Base-by-base conservation (phyloP, 225 moss, liverwort and hornwort species). In the Polytrichum commune region DNA sequence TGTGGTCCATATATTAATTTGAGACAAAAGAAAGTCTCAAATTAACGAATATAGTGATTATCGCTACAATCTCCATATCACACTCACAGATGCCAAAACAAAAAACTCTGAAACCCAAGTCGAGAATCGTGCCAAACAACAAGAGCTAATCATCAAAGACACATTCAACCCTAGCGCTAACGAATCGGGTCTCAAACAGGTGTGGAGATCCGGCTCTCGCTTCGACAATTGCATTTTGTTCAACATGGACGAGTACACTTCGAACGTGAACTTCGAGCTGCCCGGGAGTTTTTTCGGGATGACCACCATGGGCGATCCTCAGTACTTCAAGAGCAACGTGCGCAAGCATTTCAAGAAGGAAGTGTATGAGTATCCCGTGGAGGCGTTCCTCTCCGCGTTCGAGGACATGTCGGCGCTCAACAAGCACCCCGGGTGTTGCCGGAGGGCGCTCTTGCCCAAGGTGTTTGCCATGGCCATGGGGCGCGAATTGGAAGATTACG, bases 201-300 rank as follows among this genome's bases (percentile, higher is more conserved):
- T 38, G 2, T 13, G 3, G 13, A 38, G 46, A 46, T 46, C 13
- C 0, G 13, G 46, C 13, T 13, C 4, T 46, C 4, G 13, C 3
- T 13, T 46, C 4, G n/a, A n/a, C n/a, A n/a, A n/a, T n/a, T n/a
- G n/a, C n/a, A n/a, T n/a, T n/a, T n/a, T n/a, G n/a, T 22, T 58
- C 58, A 58, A 58, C 1, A 58, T 85, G 33, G 76, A 85, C 1
- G 86, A 83, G 66, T 78, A 78, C 5, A 53, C 79, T 1, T 76
- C 78, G n/a, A 74, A 68, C 2, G 9, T 76, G 4, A 63, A 83
- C 19, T 4, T 29, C 0, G 65, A 81, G 66, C 80, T 83, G 80
- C 84, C 84, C 0, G 82, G 87, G 5, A 75, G 66, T 5, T 88
- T 84, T 22, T 88, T 88, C 27, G 84, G 87, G 58, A 84, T 88